phyloP scores from a whole-genome alignment of 495 filamentous ascomycete species.

The Hypoxylon trugodes region DNA sequence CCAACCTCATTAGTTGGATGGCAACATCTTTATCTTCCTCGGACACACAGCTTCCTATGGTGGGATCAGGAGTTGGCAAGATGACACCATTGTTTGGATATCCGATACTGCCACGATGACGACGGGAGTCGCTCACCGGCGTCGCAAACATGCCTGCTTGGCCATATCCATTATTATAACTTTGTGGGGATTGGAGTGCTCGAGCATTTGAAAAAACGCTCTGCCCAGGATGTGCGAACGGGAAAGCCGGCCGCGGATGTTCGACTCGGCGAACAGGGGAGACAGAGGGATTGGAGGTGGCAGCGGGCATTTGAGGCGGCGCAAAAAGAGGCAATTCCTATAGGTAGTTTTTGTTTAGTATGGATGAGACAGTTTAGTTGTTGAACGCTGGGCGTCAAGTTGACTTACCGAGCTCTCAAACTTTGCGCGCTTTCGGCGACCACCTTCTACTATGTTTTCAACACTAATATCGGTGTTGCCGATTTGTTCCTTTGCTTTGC shows the following conservation, averaged over 20 bases:
- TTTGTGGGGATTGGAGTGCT: conserved; percentile 80
- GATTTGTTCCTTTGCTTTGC: conserved; percentile 79
- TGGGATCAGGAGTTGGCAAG: conserved; percentile 92
- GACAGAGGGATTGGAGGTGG: conserved; percentile 87
- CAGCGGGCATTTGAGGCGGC: conserved; percentile 88
- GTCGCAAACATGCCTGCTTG: conserved; percentile 60
- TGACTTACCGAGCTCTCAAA: conserved; percentile 94
- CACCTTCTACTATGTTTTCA: conserved; percentile 97
- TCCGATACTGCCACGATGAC: conserved; percentile 69
- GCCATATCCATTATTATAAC: conserved; percentile 64
- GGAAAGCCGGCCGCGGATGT: conserved; percentile 64
- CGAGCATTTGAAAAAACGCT: conserved; percentile 76
- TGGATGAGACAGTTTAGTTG: conserved; percentile 26
- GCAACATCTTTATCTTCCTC: conserved; percentile 99
- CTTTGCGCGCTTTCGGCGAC: conserved; percentile 92
- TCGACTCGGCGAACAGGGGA: conserved; percentile 84
- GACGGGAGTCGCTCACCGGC: conserved; percentile 67
- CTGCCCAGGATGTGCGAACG: conserved; percentile 75
- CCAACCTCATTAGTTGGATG: conserved; percentile 91
- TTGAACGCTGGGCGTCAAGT: conserved; percentile 21
- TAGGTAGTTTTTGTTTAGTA: conserved; percentile 26
- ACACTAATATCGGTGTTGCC: conserved; percentile 97
- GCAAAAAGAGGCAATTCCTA: conserved; percentile 96
- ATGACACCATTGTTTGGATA: conserved; percentile 60
- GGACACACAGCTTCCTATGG: conserved; percentile 91